Base-by-base conservation (phyloP, 129 eudicot species). In the Flaveria trinervia region DNA sequence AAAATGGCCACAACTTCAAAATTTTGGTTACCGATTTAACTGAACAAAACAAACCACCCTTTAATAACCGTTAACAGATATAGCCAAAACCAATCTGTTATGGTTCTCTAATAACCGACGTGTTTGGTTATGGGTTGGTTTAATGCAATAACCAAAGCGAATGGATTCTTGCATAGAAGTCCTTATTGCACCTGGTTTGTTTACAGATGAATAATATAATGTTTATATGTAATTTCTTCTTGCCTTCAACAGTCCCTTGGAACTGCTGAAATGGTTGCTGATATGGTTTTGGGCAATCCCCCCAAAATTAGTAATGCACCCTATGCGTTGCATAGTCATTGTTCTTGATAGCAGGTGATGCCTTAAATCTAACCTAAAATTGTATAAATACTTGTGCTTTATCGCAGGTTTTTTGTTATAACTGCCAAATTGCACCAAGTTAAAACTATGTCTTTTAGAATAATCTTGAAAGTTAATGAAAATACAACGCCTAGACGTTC, bases 251-350 rank as follows among this genome's bases (percentile, higher is more conserved):
- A 93, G 98, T 97, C 98, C 65, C 73, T 85, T 73, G 98, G 98
- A 79, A 93, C 98, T 76, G 96, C 96, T 81, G 98, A 93, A 79
- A 85, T 93, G 97, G 77, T 93, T 57, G 89, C 71, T 68, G 89
- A 93, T 79, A 84, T 60, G n/a, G n/a, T n/a, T n/a, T n/a, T n/a
- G n/a, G n/a, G n/a, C n/a, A n/a, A n/a, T n/a, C n/a, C n/a, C n/a
- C 70, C 52, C 57, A 85, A 85, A 81, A 88, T 93, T 68, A 84
- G 89, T 81, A 82, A 76, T 9, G 72, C 84, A 51, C 91, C 96
- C 12, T 93, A 79, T 72, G 82, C 82, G 12, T 26, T 85, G 80
- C 84, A 75, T 66, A 74, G 68, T 52, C 80, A 70, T 74, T 17
- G 65, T 60, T 75, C 76, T 71, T 59, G 74, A n/a, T n/a, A n/a